Conservation (phyloP, 202 grass and related monocot genomes). For the Musa balbisiana region DNA sequence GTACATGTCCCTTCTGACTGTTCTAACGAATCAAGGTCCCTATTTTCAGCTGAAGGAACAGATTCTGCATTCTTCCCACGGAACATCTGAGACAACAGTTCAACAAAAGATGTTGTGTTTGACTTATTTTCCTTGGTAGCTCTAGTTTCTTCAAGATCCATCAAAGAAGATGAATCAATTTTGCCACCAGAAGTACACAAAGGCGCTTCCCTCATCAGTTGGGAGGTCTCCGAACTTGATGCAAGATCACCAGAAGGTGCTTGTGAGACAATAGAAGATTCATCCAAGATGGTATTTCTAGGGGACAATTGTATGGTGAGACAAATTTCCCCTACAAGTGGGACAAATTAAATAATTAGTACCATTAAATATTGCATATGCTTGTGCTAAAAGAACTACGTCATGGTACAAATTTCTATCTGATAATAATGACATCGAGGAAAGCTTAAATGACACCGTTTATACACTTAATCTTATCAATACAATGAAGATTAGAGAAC, state of each 20-base stretch:
- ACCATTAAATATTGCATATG: not conserved
- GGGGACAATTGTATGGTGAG: conserved; percentile 39
- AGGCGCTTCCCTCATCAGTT: conserved; percentile 21
- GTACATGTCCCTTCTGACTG: conserved; percentile 29
- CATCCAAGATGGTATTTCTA: conserved; percentile 29
- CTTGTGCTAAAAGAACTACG: not conserved
- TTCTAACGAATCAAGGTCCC: conserved; percentile 31
- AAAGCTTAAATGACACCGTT: too few species aligned
- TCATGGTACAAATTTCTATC: not conserved
- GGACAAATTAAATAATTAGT: not conserved
- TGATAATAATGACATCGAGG: too few species aligned
- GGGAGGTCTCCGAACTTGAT: conserved; percentile 43
- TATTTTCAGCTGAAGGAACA: conserved; percentile 9
- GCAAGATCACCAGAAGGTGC: conserved; percentile 26
- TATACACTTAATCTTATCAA: too few species aligned
- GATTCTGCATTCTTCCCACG: conserved; percentile 41
- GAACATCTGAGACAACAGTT: conserved; percentile 55
- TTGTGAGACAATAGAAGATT: conserved; percentile 15
- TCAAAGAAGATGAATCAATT: conserved; percentile 17
- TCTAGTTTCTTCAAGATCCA: conserved; percentile 29
- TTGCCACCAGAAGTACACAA: conserved; percentile 31
- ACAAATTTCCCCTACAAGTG: conserved; percentile 47
- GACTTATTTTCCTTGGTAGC: conserved; percentile 35
- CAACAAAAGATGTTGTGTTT: conserved; percentile 37
- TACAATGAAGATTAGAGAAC: too few species aligned